A percentile compares a stretch with the other conserved stretches of the same genome.
These are phyloP conservation scores for Cymbomonas tetramitiformis DNA, from an alignment of 139 green algal species.

Conservation along the genomic window DNA sequence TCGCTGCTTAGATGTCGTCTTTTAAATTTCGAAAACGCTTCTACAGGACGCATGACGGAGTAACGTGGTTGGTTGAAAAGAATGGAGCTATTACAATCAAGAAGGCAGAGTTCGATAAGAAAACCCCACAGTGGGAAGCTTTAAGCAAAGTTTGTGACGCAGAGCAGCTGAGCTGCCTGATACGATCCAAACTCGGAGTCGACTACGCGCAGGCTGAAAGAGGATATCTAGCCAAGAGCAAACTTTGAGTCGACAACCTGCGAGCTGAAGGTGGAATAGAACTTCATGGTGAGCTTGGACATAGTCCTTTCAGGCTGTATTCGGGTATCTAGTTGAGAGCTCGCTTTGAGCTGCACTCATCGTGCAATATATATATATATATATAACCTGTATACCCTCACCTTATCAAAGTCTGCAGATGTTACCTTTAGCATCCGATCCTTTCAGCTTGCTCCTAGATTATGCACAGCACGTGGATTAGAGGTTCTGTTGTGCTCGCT, in stretches of 20 bases:
- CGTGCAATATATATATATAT: too few species aligned
- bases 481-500: too few species aligned
- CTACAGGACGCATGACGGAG: neutral
- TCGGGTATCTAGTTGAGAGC: too few species aligned
- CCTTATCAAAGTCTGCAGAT: too few species aligned
- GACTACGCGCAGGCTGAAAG: conserved; percentile 3
- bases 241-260: neutral
- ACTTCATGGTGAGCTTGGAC: neutral
- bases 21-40: too few species aligned
- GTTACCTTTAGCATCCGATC: too few species aligned
- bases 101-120: neutral
- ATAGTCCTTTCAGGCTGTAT: too few species aligned
- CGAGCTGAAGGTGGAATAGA: neutral
- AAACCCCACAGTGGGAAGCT: neutral
- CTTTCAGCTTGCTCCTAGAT: too few species aligned
- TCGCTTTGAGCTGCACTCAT: too few species aligned
- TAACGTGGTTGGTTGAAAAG: neutral
- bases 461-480: too few species aligned
- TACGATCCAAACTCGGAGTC: conserved; percentile 8
- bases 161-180: neutral
- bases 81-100: neutral
- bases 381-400: too few species aligned
- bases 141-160: conserved; percentile 3
- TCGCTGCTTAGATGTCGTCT: too few species aligned
- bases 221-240: neutral